Evolutionary conservation across 805 yeast genomes (phyloP).

Genomic region (Teunomyces aglyptinius): DNA sequence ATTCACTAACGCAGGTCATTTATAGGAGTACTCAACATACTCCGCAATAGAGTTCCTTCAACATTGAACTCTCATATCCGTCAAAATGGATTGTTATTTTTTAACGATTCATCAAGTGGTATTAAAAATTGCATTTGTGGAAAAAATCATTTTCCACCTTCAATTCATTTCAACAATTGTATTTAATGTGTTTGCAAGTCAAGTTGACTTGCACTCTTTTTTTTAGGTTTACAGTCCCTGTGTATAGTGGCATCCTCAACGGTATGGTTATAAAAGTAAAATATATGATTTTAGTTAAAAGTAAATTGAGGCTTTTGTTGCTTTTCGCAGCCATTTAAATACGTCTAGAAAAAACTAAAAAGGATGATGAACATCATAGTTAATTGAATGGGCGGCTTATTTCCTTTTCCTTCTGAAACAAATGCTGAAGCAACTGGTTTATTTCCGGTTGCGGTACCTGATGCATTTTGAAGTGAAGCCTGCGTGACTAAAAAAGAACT

Average conservation of each 20-base stretch:
- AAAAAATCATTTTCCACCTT: constrained; percentile 6
- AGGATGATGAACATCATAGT: not conserved
- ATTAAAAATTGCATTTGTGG: constrained; percentile 9
- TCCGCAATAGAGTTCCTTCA: constrained; percentile 23
- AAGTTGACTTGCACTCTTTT: constrained; percentile 4
- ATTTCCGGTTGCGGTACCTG: not conserved
- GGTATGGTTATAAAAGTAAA: constrained; percentile 34
- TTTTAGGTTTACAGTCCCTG: constrained; percentile 20
- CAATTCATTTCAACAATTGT: constrained; percentile 20
- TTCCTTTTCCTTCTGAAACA: constrained; percentile 2
- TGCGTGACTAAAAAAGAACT: constrained; percentile 1
- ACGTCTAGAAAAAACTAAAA: not conserved
- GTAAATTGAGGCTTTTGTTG: not conserved
- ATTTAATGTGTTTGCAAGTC: constrained; percentile 5
- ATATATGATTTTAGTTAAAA: not conserved
- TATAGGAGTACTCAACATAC: constrained; percentile 35
- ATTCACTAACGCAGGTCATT: constrained; percentile 23
- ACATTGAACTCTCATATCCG: constrained; percentile 17
- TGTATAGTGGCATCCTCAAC: constrained; percentile 49
- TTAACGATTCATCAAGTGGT: constrained; percentile 11
- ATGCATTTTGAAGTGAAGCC: constrained; percentile 4
- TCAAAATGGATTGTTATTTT: constrained; percentile 12
- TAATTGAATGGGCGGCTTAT: constrained; percentile 2
- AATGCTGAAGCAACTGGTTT: not conserved
- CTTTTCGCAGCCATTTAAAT: not conserved